Percentiles rank a stretch among this genome's conserved stretches.
Conservation (phyloP, 768 basidiomycete species). For the Psilocybe cubensis region DNA sequence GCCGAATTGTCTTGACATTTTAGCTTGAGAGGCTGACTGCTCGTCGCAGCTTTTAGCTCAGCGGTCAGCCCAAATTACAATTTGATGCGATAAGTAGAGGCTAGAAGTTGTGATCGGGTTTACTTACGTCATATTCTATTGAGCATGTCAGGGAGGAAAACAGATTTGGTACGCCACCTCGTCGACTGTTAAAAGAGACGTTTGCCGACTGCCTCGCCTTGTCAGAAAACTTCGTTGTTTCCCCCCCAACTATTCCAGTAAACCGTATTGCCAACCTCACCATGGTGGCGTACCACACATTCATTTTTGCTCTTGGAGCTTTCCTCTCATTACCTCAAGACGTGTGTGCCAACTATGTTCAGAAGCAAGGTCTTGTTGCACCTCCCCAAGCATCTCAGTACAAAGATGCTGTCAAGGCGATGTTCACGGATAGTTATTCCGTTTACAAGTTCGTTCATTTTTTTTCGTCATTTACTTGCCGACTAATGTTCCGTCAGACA, state of each 20-base stretch:
- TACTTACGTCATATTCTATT: background rate
- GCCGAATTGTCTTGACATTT: too few relatives aligned
- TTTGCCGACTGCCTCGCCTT: background rate
- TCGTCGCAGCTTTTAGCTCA: too few relatives aligned
- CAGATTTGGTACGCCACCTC: background rate
- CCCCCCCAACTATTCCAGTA: background rate
- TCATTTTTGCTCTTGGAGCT: conserved; percentile 29
- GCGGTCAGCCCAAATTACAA: too few relatives aligned
- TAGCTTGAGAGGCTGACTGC: too few relatives aligned
- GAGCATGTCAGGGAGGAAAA: background rate
- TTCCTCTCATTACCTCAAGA: conserved; percentile 25
- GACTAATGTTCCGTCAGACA: conserved; percentile 33
- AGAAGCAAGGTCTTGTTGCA: conserved; percentile 43
- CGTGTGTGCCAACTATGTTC: conserved; percentile 43
- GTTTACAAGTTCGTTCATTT: conserved; percentile 54
- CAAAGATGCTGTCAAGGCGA: conserved; percentile 44
- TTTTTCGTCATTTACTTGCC: background rate
- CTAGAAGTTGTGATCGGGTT: background rate
- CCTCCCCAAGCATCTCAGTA: conserved; percentile 42
- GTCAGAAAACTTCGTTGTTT: background rate
- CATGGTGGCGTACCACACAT: conserved; percentile 23
- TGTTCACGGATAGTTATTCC: conserved; percentile 55
- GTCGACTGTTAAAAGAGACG: background rate
- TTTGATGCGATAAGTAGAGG: background rate
- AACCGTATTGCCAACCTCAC: background rate